Conservation (phyloP, 129 eudicot genomes). For the Tanacetum coccineum region DNA sequence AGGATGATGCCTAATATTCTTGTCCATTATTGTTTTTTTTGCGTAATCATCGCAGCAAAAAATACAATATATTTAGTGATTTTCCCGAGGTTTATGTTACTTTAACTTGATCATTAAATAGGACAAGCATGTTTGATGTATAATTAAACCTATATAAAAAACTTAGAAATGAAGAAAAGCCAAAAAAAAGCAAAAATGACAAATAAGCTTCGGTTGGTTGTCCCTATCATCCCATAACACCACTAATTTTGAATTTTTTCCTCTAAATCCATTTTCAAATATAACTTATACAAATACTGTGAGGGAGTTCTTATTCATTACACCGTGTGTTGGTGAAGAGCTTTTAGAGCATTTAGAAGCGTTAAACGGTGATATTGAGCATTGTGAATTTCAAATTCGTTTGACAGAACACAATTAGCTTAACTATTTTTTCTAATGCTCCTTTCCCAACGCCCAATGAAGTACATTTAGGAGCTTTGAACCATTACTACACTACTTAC, state of each 20-base stretch:
- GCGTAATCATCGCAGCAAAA: constrained; percentile 18
- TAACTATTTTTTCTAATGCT: too few relatives aligned
- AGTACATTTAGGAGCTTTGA: too few relatives aligned
- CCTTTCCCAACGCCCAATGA: too few relatives aligned
- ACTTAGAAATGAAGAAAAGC: constrained; percentile 14
- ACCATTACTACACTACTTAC: too few relatives aligned
- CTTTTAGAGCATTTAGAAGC: too few relatives aligned
- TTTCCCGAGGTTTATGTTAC: neutral
- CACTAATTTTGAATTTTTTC: constrained; percentile 15
- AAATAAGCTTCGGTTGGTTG: constrained; percentile 26
- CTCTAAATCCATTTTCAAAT: neutral
- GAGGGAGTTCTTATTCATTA: too few relatives aligned
- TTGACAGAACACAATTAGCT: too few relatives aligned
- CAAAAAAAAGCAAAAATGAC: constrained; percentile 8
- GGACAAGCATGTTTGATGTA: constrained; percentile 29
- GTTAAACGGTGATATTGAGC: too few relatives aligned
- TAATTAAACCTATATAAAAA: constrained; percentile 14
- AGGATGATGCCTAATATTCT: neutral
- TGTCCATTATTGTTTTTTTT: constrained; percentile 7
- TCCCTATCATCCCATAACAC: constrained; percentile 8
- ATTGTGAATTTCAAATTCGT: too few relatives aligned
- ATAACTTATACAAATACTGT: too few relatives aligned
- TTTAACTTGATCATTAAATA: constrained; percentile 8
- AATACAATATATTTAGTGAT: too few relatives aligned
- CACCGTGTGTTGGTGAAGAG: too few relatives aligned